Evolutionary conservation across 2,329 filamentous ascomycete species (phyloP).

Genomic region (Rutstroemia sydowiana): DNA sequence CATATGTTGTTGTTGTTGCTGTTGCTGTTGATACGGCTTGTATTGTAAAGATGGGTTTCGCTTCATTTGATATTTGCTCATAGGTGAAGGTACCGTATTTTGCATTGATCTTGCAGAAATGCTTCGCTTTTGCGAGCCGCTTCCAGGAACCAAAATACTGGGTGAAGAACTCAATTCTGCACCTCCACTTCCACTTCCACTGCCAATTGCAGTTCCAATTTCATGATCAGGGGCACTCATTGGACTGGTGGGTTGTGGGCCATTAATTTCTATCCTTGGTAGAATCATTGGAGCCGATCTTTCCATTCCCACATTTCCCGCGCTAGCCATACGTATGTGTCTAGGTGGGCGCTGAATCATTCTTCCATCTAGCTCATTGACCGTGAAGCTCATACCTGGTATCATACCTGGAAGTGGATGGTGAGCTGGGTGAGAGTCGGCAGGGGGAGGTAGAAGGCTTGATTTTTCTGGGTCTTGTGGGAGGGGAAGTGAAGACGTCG

Average conservation of each 20-base stretch:
- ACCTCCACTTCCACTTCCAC: not conserved
- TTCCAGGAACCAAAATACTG: too few relatives aligned
- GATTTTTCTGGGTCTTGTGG: not conserved
- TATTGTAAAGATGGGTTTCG: too few relatives aligned
- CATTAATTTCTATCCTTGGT: not conserved
- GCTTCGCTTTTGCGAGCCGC: too few relatives aligned
- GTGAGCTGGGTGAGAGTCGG: conserved; percentile 3
- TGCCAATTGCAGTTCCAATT: not conserved
- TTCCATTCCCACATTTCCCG: too few relatives aligned
- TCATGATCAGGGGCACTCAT: not conserved
- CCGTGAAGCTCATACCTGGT: not conserved
- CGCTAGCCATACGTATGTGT: too few relatives aligned
- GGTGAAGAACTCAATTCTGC: too few relatives aligned
- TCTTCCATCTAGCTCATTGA: conserved; percentile 1
- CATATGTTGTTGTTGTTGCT: too few relatives aligned
- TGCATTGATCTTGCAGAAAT: too few relatives aligned
- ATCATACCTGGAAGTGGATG: not conserved
- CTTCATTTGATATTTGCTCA: too few relatives aligned
- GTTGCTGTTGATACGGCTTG: too few relatives aligned
- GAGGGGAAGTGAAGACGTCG: not conserved
- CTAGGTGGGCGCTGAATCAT: not conserved
- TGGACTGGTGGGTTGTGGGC: not conserved
- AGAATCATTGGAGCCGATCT: too few relatives aligned
- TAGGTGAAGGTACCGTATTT: too few relatives aligned
- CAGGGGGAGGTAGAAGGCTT: not conserved